Percentiles rank a stretch among this genome's conserved stretches.
Conservation (phyloP, 345 rosid species). For the Gossypium anomalum region DNA sequence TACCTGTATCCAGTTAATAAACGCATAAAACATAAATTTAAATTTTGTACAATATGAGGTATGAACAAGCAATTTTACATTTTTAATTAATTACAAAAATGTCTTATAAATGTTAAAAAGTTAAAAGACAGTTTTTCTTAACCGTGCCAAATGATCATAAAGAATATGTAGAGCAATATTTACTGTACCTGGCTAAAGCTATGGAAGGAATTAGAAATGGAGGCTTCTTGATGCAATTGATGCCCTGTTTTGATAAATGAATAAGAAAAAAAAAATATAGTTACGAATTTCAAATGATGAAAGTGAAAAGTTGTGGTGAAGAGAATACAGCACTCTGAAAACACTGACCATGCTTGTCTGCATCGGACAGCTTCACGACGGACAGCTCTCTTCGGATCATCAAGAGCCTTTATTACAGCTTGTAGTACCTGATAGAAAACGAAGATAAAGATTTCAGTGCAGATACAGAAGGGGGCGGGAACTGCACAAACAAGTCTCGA, state of each 20-base stretch:
- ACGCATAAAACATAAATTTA: too few relatives aligned
- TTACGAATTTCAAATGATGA: background rate
- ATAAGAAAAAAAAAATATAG: background rate
- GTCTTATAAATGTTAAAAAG: background rate
- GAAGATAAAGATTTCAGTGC: background rate
- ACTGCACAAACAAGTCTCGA: background rate
- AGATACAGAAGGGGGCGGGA: background rate
- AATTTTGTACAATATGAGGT: too few relatives aligned
- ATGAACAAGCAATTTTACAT: background rate
- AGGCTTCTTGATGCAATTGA: constrained; percentile 32
- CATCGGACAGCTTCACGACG: constrained; percentile 80
- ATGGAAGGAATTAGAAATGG: constrained; percentile 20
- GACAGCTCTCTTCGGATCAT: constrained; percentile 81
- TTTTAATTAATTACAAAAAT: background rate
- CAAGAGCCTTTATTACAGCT: constrained; percentile 56
- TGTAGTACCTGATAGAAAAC: constrained; percentile 46
- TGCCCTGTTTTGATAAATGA: constrained; percentile 34
- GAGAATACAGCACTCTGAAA: background rate
- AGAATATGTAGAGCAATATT: background rate
- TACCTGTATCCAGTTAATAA: too few relatives aligned
- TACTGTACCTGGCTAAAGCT: background rate
- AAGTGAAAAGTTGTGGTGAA: background rate
- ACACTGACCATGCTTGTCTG: constrained; percentile 71
- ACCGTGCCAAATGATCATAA: background rate
- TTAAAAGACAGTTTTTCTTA: too few relatives aligned